phyloP scores from a whole-genome alignment of 2,329 filamentous ascomycete species.

The Pyrenophora seminiperda region DNA sequence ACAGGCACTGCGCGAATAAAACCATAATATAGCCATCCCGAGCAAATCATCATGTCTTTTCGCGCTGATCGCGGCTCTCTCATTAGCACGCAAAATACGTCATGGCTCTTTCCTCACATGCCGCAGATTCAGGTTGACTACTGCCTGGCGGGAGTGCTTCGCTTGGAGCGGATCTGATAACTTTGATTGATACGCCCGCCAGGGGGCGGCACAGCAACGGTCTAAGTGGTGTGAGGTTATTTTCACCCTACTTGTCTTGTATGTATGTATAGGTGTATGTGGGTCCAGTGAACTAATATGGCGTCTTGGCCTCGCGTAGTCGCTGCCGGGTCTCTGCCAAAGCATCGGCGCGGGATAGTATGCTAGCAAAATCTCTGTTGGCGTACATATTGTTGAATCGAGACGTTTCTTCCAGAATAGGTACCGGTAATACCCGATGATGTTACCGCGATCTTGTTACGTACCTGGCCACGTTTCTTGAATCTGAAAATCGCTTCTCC shows the following conservation, averaged over 20 bases:
- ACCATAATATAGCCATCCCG: slow-evolving; percentile 7
- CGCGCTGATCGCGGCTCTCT: slow-evolving; percentile 15
- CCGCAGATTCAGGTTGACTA: background rate
- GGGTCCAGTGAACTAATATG: background rate
- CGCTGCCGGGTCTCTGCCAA: background rate
- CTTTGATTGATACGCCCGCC: slow-evolving; percentile 13
- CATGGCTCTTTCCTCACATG: background rate
- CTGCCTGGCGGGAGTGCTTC: slow-evolving; percentile 12
- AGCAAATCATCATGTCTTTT: slow-evolving; percentile 1
- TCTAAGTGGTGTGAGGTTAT: slow-evolving; percentile 12
- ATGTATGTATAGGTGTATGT: too few species aligned
- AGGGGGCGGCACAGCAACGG: slow-evolving; percentile 16
- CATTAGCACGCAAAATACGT: background rate
- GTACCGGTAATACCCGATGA: too few species aligned
- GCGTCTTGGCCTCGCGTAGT: background rate
- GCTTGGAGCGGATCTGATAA: slow-evolving; percentile 36
- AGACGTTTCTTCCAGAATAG: too few species aligned
- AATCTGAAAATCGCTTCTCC: background rate
- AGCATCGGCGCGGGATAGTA: background rate
- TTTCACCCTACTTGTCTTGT: background rate
- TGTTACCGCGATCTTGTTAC: background rate
- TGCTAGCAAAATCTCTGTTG: too few species aligned
- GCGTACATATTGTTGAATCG: too few species aligned
- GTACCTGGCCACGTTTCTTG: background rate
- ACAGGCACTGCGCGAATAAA: slow-evolving; percentile 8